Evolutionary conservation across 257 asterid species (phyloP).

Genomic region (Solanum sitiens): DNA sequence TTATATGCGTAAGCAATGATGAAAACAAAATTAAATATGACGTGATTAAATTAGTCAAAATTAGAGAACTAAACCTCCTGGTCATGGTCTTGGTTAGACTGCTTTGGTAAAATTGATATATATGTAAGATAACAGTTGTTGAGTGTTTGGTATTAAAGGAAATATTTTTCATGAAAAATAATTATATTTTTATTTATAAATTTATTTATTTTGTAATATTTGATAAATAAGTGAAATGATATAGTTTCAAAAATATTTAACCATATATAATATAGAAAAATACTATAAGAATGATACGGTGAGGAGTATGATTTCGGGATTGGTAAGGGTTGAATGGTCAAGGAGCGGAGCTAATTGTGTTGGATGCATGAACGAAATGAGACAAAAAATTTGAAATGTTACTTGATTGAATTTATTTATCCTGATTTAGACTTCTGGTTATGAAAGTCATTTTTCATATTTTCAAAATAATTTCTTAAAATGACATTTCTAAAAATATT

Average conservation of each 20-base stretch:
- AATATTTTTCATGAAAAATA: not conserved
- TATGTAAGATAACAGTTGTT: not conserved
- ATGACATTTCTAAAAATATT: not conserved
- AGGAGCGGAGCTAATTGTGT: not conserved
- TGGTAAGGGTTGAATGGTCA: not conserved
- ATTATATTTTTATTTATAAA: not conserved
- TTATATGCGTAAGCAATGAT: conserved; percentile 13
- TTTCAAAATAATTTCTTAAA: not conserved
- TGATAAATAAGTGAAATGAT: not conserved
- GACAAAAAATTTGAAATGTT: not conserved
- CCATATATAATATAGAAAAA: not conserved
- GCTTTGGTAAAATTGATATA: not conserved
- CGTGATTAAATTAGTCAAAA: not conserved
- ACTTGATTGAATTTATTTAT: not conserved
- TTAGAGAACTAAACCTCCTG: not conserved
- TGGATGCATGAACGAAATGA: not conserved
- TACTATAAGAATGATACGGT: not conserved
- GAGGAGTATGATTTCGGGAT: not conserved
- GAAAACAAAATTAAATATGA: not conserved
- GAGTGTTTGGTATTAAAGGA: not conserved
- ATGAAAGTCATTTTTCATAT: not conserved
- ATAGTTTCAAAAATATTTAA: not conserved
- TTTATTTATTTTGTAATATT: not conserved
- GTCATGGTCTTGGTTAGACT: not conserved
- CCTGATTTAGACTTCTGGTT: not conserved